Base-by-base conservation (phyloP, 2,329 filamentous ascomycete genomes). In the Verticillium albo-atrum region DNA sequence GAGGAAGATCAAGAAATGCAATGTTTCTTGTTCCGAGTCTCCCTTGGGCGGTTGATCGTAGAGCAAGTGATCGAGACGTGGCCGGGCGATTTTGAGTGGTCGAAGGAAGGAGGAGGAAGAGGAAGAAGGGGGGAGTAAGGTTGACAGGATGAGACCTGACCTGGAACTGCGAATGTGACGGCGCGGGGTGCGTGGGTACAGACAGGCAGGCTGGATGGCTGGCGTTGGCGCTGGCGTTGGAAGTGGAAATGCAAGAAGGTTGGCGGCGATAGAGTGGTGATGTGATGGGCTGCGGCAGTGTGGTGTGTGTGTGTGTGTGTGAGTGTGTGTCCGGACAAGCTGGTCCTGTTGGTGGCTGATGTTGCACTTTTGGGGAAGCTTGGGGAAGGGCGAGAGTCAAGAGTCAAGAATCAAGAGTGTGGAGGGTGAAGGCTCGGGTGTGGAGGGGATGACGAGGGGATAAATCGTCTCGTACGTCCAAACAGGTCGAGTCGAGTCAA, bases 261-360 rank as follows among this genome's bases (percentile, higher is more conserved):
- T 62, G 61, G 59, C 27, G 52, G 58, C 56, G 57, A 61, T 61
- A 28, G 61, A 55, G 50, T 60, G 62, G 62, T 63, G 61, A 63
- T 63, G 60, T 58, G 61, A 62, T 59, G 58, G 58, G 59, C 53
- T 42, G 53, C 37, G n/a, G 23, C 20, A 20, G 42, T n/a, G 20
- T 20, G 42, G 42, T 37, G 35, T 37, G 35, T 37, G 35, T 37
- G 10, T 15, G 35, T 37, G 35, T 17, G 35, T 37, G n/a, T n/a
- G 30, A 17, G 34, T 37, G 34, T 37, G 34, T 37, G n/a, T 23
- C 42, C 42, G 42, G 42, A 3, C n/a, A 50, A 12, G 42, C 20
- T 50, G n/a, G 42, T 50, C 42, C 20, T 50, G 42, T 23, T 50
- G 42, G 42, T 50, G 34, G 42, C 42, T 50, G 42, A 50, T 23